Evolutionary conservation across 2,329 filamentous ascomycete genomes (phyloP).

Genomic region (Xylaria arbuscula): DNA sequence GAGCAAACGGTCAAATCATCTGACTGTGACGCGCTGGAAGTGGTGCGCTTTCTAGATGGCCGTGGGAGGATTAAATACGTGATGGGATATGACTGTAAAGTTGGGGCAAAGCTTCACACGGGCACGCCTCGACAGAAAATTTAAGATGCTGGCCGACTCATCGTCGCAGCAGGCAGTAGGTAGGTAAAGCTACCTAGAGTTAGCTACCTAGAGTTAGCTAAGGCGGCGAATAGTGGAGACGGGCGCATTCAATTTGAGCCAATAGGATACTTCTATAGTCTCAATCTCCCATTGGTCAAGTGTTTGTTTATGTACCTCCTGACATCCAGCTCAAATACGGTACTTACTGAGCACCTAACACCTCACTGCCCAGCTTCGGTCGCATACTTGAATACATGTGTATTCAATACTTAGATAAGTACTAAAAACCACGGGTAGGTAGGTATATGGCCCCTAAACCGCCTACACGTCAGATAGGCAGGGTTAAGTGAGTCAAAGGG

Average conservation of each 20-base stretch:
- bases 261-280: conserved; percentile 6
- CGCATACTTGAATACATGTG: not conserved
- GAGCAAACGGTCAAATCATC: conserved; percentile 42
- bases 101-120: conserved; percentile 14
- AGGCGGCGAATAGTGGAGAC: conserved; percentile 27
- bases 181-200: too few species aligned
- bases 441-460: not conserved
- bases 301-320: not conserved
- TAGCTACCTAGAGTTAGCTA: conserved; percentile 26
- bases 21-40: conserved; percentile 34
- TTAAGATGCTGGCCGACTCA: conserved; percentile 28
- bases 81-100: not conserved
- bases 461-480: not conserved
- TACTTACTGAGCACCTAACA: not conserved
- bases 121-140: conserved; percentile 31
- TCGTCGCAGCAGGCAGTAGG: conserved; percentile 1
- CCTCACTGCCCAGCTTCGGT: too few species aligned
- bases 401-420: not conserved
- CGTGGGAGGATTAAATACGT: not conserved
- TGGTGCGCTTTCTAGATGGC: conserved; percentile 5
- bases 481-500: not conserved
- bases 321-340: not conserved
- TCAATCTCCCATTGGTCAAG: not conserved
- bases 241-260: not conserved
- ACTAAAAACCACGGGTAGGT: not conserved